These are phyloP conservation scores for Candida gigantensis DNA, from an alignment of 1,139 yeast genomes.

Conservation along the genomic window DNA sequence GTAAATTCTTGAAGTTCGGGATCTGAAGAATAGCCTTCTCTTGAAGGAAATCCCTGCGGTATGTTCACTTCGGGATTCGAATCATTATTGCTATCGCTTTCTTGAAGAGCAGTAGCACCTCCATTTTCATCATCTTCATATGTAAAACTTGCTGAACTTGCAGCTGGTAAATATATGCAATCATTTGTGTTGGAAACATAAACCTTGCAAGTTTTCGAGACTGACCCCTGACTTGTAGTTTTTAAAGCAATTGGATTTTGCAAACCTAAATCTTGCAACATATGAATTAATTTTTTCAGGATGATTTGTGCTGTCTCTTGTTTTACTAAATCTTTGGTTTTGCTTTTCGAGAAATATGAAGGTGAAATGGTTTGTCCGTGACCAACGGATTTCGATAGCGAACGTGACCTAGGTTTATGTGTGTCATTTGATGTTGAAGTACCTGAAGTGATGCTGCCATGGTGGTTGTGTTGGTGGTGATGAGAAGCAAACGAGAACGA, in stretches of 20 bases:
- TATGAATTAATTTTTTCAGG: conserved; percentile 34
- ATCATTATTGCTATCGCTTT: background rate
- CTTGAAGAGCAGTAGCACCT: conserved; percentile 19
- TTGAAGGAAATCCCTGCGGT: no score
- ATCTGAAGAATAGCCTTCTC: no score
- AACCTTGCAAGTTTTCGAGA: conserved; percentile 31
- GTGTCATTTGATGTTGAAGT: background rate
- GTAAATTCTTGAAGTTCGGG: background rate
- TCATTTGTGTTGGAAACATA: conserved; percentile 46
- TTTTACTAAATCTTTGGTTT: conserved; percentile 41
- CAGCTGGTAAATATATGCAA: conserved; percentile 44
- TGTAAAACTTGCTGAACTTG: conserved; percentile 44
- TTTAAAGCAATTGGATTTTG: conserved; percentile 43
- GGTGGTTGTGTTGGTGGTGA: conserved; percentile 3
- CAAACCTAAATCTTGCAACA: conserved; percentile 42
- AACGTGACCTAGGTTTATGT: conserved; percentile 12
- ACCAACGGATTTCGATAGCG: conserved; percentile 7
- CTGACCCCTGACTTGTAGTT: conserved; percentile 24
- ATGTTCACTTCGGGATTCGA: no score
- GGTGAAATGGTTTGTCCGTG: conserved; percentile 12
- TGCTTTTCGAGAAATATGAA: conserved; percentile 14
- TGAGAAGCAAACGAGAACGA: conserved; percentile 4
- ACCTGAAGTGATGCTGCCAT: conserved; percentile 13
- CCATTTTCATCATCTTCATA: conserved; percentile 51
- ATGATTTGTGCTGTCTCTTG: conserved; percentile 41